Evolutionary conservation across 345 rosid species (phyloP), one percentile per base, ranked within the genome.

Genomic region (Eucalyptus erythrocorys): DNA sequence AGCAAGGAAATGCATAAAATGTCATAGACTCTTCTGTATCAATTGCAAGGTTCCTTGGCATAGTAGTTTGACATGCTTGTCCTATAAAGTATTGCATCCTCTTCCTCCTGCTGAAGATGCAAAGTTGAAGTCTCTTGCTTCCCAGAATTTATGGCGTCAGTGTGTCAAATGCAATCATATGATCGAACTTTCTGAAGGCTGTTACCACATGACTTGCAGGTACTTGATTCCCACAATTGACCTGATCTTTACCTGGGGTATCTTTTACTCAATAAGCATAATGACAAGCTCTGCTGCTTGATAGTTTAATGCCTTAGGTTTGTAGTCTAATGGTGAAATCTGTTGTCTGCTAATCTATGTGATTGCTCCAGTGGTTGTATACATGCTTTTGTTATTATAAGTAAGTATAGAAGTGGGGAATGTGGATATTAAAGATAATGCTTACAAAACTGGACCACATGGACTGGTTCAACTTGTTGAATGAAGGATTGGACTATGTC

Each of bases 31-130:
- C 88, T 95, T 96, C 90, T 97, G 99, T 86, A 89, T 93, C 64
- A 68, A 95, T 55, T 97, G 99, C 95, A 95, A 92, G 92, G 98
- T 93, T 53, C 97, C 96, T 40, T 97, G 98, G 99, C 99, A 97
- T 87, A 85, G 85, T 37, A 11, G 49, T 26, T 85, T 94, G 93
- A 91, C 94, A 6, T 97, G 98, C 90, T 2, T 7, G 27, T 90
- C 84, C 8, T 95, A 93, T 91, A 92, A 92, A 90, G 92, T 19
- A 32, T 64, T 87, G 88, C 91, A 96, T 87, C 93, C 94, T 7
- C 53, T 90, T 88, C 90, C 91, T 71, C 91, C 89, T 6, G 48
- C 89, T 2, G 96, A 94, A 59, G 97, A 94, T 88, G 84, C 68
- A 61, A 91, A 90, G 91, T 91, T 95, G 11, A 94, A 93, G 90